A percentile compares a stretch with the other conserved stretches of the same genome.
These are phyloP conservation scores for Agrocybe praecox DNA, from an alignment of 768 basidiomycete species.

Conservation along the genomic window DNA sequence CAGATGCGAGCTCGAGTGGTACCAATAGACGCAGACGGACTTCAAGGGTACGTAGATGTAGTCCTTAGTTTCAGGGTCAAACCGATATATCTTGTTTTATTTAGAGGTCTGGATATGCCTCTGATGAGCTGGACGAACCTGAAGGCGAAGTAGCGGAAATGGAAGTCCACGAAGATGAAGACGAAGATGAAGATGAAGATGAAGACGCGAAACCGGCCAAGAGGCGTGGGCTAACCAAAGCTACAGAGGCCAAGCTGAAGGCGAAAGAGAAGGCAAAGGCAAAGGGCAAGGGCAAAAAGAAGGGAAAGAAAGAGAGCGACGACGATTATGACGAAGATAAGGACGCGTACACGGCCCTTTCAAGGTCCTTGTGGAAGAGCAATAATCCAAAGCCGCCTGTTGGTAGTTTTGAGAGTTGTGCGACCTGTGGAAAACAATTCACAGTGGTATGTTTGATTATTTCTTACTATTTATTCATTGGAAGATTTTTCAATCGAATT, in stretches of 20 bases:
- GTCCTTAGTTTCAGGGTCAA: not conserved
- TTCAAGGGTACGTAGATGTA: conserved; percentile 21
- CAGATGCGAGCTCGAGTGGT: conserved; percentile 12
- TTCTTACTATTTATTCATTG: not conserved
- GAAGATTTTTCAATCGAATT: too few relatives aligned
- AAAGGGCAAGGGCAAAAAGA: conserved; percentile 48
- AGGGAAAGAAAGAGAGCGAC: conserved; percentile 38
- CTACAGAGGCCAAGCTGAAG: conserved; percentile 42
- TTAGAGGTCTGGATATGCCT: conserved; percentile 54
- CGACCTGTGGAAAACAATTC: conserved; percentile 80
- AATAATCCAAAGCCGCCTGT: conserved; percentile 57
- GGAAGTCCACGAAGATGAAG: conserved; percentile 19
- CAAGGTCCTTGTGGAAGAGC: conserved; percentile 47
- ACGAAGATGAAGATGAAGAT: conserved; percentile 19
- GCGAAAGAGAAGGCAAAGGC: conserved; percentile 46
- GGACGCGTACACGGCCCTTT: conserved; percentile 67
- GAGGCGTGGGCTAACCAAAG: conserved; percentile 59
- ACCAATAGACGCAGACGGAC: conserved; percentile 17
- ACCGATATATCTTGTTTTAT: not conserved
- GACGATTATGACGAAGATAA: conserved; percentile 62
- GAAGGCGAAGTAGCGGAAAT: conserved; percentile 30
- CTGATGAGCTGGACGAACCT: conserved; percentile 75
- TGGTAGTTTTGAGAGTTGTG: conserved; percentile 83
- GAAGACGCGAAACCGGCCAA: too few relatives aligned
- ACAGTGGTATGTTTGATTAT: conserved; percentile 67